Evolutionary conservation across 768 basidiomycete genomes (phyloP), one percentile per base, ranked within the genome.

Genomic region (Daedalea quercina): DNA sequence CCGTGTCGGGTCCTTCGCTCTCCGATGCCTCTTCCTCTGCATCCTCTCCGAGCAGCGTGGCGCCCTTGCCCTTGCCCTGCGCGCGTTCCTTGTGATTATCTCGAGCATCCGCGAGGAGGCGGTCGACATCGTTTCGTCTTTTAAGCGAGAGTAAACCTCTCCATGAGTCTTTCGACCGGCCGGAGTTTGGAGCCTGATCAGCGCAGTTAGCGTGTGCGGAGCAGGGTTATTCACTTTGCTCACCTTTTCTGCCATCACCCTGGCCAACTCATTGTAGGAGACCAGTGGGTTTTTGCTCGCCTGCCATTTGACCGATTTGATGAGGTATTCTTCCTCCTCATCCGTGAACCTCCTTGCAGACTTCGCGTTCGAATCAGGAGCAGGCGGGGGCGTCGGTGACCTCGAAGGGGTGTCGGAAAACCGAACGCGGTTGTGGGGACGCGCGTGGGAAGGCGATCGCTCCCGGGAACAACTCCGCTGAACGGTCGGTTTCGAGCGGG

Each of bases 321-420:
- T 70, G 63, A 88, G 85, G 57, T 75, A 89, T 3, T 76, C 74
- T 44, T 77, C 76, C 60, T 89, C 87, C 59, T 81, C 81, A 20
- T 73, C 67, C 1, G 86, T 87, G 59, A 81, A 88, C 64, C 69
- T 80, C 55, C 85, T 76, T 47, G 84, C 82, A 51, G 76, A 9
- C 3, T 67, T 9, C 71, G 73, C 20, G 51, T 67, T 68, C 40
- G 64, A 69, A 25, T 81, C 61, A 51, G 65, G 63, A 11, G 26
- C 4, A 9, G 74, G 75, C 9, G 85, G 86, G 22, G 87, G 86
- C 1, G 73, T 79, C 1, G 87, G 87, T n/a, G 83, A 82, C 44
- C 84, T 79, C 19, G 82, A 82, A 1, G 86, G 84, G 15, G 84
- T 80, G 7, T 44, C 25, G n/a, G 44, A 44, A 20, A 44, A 23